A percentile compares a stretch with the other conserved stretches of the same genome.
phyloP scores from a whole-genome alignment of 495 filamentous ascomycete species.

The Hypoxylon cercidicola region DNA sequence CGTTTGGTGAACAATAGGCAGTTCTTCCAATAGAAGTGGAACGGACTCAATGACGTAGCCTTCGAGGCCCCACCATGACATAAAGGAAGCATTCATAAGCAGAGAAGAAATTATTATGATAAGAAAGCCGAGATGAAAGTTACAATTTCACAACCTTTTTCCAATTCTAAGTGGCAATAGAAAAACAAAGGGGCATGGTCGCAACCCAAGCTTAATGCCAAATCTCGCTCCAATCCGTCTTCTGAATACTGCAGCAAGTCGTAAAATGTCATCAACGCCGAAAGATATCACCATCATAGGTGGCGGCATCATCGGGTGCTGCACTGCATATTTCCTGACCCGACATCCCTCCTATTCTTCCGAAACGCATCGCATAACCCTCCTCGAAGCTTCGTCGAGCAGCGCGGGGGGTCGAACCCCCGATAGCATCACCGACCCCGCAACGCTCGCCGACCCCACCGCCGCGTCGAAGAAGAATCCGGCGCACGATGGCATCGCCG shows the following conservation, averaged over 20 bases:
- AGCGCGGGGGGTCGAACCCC: conserved; percentile 48
- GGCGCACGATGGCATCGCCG: conserved; percentile 70
- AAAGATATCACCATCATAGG: conserved; percentile 61
- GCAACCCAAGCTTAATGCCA: conserved; percentile 19
- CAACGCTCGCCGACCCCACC: conserved; percentile 42
- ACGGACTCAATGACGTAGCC: no score
- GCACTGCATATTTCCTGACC: conserved; percentile 85
- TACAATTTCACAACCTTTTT: no score
- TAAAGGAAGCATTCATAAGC: no score
- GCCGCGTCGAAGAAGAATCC: conserved; percentile 47
- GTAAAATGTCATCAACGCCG: conserved; percentile 40
- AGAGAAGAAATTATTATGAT: no score
- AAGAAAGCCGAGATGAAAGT: no score
- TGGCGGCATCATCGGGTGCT: conserved; percentile 88
- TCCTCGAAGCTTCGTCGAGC: conserved; percentile 78
- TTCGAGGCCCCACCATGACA: no score
- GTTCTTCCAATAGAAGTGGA: no score
- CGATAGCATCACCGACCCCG: conserved; percentile 45
- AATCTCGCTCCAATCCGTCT: conserved; percentile 20
- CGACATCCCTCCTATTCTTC: conserved; percentile 81
- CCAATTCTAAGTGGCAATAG: background rate
- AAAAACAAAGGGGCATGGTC: background rate
- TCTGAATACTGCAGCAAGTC: conserved; percentile 18
- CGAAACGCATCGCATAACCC: conserved; percentile 74
- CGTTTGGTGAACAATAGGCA: no score